Evolutionary conservation across 148 eudicot species (phyloP).

Genomic region (Euryodendron excelsum): DNA sequence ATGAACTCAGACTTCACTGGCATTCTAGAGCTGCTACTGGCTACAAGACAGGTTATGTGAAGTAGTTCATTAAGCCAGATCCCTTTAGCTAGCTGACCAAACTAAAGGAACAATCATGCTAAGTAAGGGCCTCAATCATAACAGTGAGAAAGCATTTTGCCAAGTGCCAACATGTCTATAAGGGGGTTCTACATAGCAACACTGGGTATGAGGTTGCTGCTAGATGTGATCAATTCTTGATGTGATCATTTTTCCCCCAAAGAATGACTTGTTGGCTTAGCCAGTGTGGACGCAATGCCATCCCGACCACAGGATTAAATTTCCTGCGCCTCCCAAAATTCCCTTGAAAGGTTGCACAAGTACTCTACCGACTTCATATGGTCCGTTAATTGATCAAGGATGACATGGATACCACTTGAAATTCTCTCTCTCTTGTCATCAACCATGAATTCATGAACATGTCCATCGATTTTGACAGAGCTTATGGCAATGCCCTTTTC

Average conservation of each 20-base stretch:
- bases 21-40: neutral
- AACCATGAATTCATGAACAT: conserved; percentile 27
- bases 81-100: neutral
- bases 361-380: conserved; percentile 23
- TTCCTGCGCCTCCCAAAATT: neutral
- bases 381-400: conserved; percentile 27
- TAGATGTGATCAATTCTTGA: no score
- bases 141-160: no score
- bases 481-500: conserved; percentile 33
- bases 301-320: neutral
- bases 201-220: neutral
- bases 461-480: conserved; percentile 31
- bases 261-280: no score
- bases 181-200: no score
- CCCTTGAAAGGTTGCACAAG: neutral
- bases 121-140: no score
- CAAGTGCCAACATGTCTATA: no score
- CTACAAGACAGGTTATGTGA: neutral
- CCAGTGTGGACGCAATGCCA: neutral
- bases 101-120: neutral
- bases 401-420: conserved; percentile 13
- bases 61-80: neutral
- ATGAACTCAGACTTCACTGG: no score
- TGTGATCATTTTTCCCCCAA: neutral
- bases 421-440: conserved; percentile 23